A percentile compares a stretch with the other conserved stretches of the same genome.
Conservation (phyloP, 202 grass and related monocot species). For the Zoysia matrella region DNA sequence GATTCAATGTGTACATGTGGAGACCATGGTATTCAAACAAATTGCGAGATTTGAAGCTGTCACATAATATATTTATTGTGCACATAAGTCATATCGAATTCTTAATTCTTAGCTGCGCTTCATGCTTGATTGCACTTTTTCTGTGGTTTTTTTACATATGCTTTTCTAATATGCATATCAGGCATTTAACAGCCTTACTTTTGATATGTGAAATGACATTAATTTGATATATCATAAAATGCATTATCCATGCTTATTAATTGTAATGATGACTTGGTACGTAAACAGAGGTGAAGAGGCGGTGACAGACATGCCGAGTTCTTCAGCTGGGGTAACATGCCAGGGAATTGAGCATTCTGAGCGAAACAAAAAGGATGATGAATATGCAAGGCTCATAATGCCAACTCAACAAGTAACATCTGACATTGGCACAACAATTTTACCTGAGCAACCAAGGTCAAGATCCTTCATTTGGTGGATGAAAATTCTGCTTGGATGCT, state of each 20-base stretch:
- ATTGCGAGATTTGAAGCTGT: background rate
- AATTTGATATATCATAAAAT: background rate
- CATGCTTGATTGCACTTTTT: background rate
- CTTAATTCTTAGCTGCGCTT: background rate
- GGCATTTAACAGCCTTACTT: background rate
- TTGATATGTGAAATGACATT: background rate
- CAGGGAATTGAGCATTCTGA: constrained; percentile 53
- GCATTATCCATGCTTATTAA: background rate
- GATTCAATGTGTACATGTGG: background rate
- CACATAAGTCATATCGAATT: background rate
- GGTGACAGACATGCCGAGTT: constrained; percentile 33
- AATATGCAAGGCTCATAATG: constrained; percentile 74
- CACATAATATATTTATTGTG: background rate
- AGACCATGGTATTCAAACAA: background rate
- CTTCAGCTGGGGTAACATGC: constrained; percentile 29
- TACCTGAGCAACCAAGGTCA: constrained; percentile 44
- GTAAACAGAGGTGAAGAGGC: constrained; percentile 36
- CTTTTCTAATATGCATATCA: constrained; percentile 11
- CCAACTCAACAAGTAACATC: constrained; percentile 49
- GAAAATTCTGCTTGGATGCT: constrained; percentile 61
- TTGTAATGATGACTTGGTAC: constrained; percentile 24
- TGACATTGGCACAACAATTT: constrained; percentile 35
- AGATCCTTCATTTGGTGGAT: constrained; percentile 82
- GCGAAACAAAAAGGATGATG: constrained; percentile 69
- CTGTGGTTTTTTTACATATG: background rate